These are phyloP conservation scores for Jackrogersella multiformis DNA, from an alignment of 495 filamentous ascomycete species.

Conservation along the genomic window DNA sequence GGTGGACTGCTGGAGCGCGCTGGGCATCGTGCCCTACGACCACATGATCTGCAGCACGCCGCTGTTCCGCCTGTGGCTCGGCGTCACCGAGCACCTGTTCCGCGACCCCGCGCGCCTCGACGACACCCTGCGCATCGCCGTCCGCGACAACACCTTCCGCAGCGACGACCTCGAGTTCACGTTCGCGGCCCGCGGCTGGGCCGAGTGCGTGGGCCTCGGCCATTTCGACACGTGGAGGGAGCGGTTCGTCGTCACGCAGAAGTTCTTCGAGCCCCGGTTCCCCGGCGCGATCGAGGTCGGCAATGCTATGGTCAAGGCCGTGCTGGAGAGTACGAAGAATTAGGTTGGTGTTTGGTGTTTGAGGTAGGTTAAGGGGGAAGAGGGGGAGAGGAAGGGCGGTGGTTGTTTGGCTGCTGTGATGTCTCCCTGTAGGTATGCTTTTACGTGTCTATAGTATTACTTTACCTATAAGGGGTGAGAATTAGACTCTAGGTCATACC, in stretches of 20 bases:
- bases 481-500: no score
- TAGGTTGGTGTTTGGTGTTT: not conserved
- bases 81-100: slow-evolving; percentile 96
- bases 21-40: slow-evolving; percentile 94
- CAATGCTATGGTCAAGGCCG: slow-evolving; percentile 96
- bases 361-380: not conserved
- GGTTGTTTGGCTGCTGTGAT: not conserved
- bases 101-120: slow-evolving; percentile 83
- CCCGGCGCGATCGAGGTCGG: slow-evolving; percentile 83
- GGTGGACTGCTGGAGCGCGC: slow-evolving; percentile 96
- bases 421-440: no score
- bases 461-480: no score
- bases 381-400: no score
- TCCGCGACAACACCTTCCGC: slow-evolving; percentile 87
- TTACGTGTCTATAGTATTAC: no score
- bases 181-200: slow-evolving; percentile 94
- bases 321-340: slow-evolving; percentile 75
- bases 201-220: slow-evolving; percentile 86
- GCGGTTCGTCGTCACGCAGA: slow-evolving; percentile 86
- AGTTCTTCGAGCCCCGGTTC: slow-evolving; percentile 91
- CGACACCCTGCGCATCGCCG: slow-evolving; percentile 84
- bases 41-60: slow-evolving; percentile 99
- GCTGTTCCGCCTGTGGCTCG: slow-evolving; percentile 97
- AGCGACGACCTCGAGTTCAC: slow-evolving; percentile 96
- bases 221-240: slow-evolving; percentile 91